Percentiles rank a stretch among this genome's conserved stretches.
Evolutionary conservation across 1,284 basidiomycete genomes (phyloP).

Genomic region (Wolfiporia cocos): DNA sequence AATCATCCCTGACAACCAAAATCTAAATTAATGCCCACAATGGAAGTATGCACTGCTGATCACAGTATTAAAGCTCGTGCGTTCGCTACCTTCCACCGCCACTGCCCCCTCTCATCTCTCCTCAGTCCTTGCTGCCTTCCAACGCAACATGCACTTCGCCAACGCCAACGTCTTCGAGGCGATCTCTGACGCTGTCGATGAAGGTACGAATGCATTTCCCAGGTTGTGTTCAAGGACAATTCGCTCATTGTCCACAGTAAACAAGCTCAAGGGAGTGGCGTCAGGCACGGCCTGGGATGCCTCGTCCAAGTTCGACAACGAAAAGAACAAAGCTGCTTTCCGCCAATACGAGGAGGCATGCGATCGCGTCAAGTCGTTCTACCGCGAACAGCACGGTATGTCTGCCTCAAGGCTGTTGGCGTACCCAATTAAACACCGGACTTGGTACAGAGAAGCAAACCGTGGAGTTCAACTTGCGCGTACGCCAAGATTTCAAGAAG

Average conservation of each 20-base stretch:
- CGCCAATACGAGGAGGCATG: conserved; percentile 75
- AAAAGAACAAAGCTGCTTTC: conserved; percentile 77
- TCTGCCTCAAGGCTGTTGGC: too few relatives aligned
- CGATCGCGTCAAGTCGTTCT: conserved; percentile 83
- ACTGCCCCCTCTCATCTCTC: not conserved
- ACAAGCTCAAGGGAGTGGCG: conserved; percentile 47
- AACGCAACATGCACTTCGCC: conserved; percentile 6
- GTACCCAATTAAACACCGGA: too few relatives aligned
- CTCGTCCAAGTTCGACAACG: conserved; percentile 58
- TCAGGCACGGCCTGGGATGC: conserved; percentile 42
- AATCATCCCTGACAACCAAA: not conserved
- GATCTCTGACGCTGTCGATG: conserved; percentile 72
- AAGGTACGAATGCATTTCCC: conserved; percentile 44
- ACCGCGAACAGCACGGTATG: conserved; percentile 81
- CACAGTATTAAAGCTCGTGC: not conserved
- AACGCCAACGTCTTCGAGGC: conserved; percentile 45
- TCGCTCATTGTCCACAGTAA: too few relatives aligned
- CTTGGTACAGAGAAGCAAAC: conserved; percentile 75
- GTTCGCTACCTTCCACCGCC: not conserved
- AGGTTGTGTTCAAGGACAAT: too few relatives aligned
- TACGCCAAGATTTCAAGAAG: conserved; percentile 68
- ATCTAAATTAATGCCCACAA: too few relatives aligned
- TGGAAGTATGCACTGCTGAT: too few relatives aligned
- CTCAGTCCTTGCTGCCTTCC: not conserved
- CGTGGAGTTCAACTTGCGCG: conserved; percentile 75